Percentiles rank a stretch among this genome's conserved stretches.
These are phyloP conservation scores for Entrophospora sp. DNA, from an alignment of 192 early-diverging fungal genomes.

Conservation along the genomic window DNA sequence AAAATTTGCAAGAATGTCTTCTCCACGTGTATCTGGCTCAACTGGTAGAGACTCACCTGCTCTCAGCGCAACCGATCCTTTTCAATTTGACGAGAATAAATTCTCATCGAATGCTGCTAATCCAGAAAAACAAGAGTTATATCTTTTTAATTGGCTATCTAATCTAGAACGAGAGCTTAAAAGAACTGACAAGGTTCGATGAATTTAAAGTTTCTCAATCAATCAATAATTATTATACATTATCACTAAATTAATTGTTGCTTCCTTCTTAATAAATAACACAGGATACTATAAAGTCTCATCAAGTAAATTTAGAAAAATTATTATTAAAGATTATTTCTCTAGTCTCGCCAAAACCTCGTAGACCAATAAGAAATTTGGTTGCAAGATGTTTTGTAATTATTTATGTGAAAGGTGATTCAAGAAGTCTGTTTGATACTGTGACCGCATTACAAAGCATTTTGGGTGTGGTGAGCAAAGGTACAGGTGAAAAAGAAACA, in stretches of 20 bases:
- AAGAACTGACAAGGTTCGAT: slow-evolving; percentile 35
- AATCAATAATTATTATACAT: neutral
- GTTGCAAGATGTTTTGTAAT: slow-evolving; percentile 61
- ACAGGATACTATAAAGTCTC: slow-evolving; percentile 49
- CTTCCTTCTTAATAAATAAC: neutral
- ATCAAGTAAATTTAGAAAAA: slow-evolving; percentile 67
- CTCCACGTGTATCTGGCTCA: neutral
- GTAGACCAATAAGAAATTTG: slow-evolving; percentile 58
- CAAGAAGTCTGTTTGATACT: slow-evolving; percentile 70
- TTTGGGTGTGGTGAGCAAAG: slow-evolving; percentile 45
- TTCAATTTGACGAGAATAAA: slow-evolving; percentile 43
- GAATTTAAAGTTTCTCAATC: neutral
- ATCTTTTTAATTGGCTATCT: slow-evolving; percentile 86
- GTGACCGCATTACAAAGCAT: slow-evolving; percentile 53
- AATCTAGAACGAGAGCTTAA: slow-evolving; percentile 68
- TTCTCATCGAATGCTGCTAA: slow-evolving; percentile 29
- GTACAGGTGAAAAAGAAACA: slow-evolving; percentile 50
- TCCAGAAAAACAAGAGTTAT: slow-evolving; percentile 67
- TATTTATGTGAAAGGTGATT: slow-evolving; percentile 68
- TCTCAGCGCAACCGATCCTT: slow-evolving; percentile 16
- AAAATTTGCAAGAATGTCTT: neutral
- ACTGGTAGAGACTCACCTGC: slow-evolving; percentile 1
- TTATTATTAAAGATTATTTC: slow-evolving; percentile 63
- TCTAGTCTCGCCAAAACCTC: slow-evolving; percentile 49
- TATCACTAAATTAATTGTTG: neutral